These are phyloP conservation scores for Hypoxylon sp. DNA, from an alignment of 2,329 filamentous ascomycete genomes.

Conservation along the genomic window DNA sequence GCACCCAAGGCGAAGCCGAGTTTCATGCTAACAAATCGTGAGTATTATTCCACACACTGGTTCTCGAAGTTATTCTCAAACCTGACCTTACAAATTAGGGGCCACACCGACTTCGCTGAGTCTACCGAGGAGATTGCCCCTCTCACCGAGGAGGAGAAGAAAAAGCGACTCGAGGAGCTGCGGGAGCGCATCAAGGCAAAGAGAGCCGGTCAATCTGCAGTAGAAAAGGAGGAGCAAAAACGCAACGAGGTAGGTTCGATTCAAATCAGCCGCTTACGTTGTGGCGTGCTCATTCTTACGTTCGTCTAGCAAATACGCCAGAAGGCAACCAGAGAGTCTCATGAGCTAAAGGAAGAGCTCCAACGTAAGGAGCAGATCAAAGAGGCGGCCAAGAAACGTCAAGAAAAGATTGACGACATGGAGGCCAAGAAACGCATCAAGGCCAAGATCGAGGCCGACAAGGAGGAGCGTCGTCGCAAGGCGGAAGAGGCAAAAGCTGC, in stretches of 20 bases:
- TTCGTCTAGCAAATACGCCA: constrained; percentile 73
- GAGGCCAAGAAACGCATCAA: constrained; percentile 90
- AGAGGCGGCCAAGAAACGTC: constrained; percentile 85
- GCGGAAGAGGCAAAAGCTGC: constrained; percentile 87
- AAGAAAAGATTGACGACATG: constrained; percentile 87
- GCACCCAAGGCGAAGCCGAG: constrained; percentile 82
- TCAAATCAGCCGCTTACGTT: not conserved
- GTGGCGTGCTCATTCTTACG: constrained; percentile 29
- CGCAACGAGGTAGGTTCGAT: constrained; percentile 77
- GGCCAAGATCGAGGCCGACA: constrained; percentile 95
- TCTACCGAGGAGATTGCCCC: constrained; percentile 93
- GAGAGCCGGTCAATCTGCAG: constrained; percentile 72
- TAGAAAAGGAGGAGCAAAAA: constrained; percentile 85
- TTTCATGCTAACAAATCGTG: constrained; percentile 91
- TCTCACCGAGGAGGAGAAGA: constrained; percentile 92
- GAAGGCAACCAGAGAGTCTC: constrained; percentile 89
- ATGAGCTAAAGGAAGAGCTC: constrained; percentile 91
- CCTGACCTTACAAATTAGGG: constrained; percentile 60
- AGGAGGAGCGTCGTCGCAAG: constrained; percentile 86
- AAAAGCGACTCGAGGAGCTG: constrained; percentile 80
- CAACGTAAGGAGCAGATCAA: constrained; percentile 91
- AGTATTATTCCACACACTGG: constrained; percentile 45
- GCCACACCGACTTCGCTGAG: constrained; percentile 91
- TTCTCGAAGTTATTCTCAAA: not conserved
- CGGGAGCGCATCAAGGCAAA: constrained; percentile 79